phyloP scores from a whole-genome alignment of 768 basidiomycete genomes.

The Tulasnella sp. region DNA sequence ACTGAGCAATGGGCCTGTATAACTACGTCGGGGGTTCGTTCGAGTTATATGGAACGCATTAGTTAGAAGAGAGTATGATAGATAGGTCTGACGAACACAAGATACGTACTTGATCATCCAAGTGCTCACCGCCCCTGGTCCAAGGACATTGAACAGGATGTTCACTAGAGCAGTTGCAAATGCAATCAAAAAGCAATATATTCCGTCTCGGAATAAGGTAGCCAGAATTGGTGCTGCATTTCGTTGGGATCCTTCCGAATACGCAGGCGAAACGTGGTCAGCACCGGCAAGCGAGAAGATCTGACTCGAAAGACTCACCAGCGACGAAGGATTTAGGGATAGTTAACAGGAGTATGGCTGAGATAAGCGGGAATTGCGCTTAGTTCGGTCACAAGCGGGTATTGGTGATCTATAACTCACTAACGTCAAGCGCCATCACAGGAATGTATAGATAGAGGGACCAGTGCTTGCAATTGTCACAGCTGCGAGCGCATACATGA shows the following conservation, averaged over 20 bases:
- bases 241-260: not conserved
- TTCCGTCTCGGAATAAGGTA: conserved; percentile 4
- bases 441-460: not conserved
- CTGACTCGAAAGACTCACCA: not conserved
- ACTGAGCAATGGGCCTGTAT: too few species aligned
- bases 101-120: not conserved
- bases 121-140: not conserved
- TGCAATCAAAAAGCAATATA: not conserved
- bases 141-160: not conserved
- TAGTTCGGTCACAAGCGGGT: not conserved
- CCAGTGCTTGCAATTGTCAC: not conserved
- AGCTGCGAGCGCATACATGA: not conserved
- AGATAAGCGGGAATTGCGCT: not conserved
- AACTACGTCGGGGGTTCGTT: too few species aligned
- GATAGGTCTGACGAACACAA: not conserved
- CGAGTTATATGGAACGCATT: too few species aligned
- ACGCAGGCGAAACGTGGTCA: not conserved
- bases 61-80: too few species aligned
- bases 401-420: not conserved
- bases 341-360: not conserved
- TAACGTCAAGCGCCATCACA: not conserved
- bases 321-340: not conserved
- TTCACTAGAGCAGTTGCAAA: not conserved
- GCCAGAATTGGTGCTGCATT: not conserved
- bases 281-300: not conserved